phyloP scores from a whole-genome alignment of 2,329 filamentous ascomycete species.

The Colletotrichum musae region DNA sequence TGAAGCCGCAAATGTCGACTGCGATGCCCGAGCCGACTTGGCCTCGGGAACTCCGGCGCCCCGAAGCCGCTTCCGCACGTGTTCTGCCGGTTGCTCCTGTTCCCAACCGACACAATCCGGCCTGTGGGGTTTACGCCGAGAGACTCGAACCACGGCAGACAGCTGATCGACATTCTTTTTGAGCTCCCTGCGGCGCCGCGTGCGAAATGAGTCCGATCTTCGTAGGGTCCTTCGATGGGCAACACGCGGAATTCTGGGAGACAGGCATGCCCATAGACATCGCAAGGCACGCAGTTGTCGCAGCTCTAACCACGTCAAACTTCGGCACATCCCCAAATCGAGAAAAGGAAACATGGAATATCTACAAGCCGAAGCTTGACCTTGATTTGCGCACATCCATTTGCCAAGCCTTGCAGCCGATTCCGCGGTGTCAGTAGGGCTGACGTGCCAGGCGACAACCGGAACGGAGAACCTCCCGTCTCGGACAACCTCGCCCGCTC shows the following conservation, averaged over 20 bases:
- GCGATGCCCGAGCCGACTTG: too few species aligned
- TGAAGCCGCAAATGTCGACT: not conserved
- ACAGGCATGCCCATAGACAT: constrained; percentile 14
- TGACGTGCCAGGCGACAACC: constrained; percentile 4
- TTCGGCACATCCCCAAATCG: not conserved
- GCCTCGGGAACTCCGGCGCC: too few species aligned
- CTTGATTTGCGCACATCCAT: not conserved
- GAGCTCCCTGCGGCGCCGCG: not conserved
- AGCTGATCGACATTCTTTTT: not conserved
- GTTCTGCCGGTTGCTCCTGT: too few species aligned
- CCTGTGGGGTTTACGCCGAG: not conserved
- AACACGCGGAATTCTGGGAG: not conserved
- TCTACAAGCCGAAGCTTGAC: too few species aligned
- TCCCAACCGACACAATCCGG: too few species aligned
- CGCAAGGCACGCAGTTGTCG: constrained; percentile 10
- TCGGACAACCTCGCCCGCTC: constrained; percentile 6
- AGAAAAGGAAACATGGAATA: not conserved
- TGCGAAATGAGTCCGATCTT: constrained; percentile 4
- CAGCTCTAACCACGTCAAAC: constrained; percentile 5
- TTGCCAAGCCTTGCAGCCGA: not conserved
- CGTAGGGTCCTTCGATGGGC: not conserved
- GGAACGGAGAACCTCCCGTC: not conserved
- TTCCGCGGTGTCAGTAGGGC: constrained; percentile 27
- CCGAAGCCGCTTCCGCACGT: too few species aligned
- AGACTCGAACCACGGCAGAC: not conserved